A percentile compares a stretch with the other conserved stretches of the same genome.
Conservation (phyloP, 2,329 filamentous ascomycete species). For the Colletotrichum kahawae region DNA sequence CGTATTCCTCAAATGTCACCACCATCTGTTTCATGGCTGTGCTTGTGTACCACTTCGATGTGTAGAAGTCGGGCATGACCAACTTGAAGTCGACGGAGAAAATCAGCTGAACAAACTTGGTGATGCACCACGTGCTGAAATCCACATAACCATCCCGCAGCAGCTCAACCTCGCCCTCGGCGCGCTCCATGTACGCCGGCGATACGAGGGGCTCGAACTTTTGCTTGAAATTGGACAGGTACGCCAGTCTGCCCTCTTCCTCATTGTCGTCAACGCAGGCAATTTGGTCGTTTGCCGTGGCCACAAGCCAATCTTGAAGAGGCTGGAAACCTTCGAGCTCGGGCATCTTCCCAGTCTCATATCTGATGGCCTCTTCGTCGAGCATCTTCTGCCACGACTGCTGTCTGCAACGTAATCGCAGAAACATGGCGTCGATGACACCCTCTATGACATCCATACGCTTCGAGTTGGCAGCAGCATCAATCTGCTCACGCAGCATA, state of each 20-base stretch:
- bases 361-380: constrained; percentile 81
- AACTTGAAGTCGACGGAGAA: constrained; percentile 88
- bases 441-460: constrained; percentile 92
- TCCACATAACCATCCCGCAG: constrained; percentile 94
- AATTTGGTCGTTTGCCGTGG: constrained; percentile 98
- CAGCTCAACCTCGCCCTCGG: constrained; percentile 72
- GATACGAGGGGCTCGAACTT: constrained; percentile 84
- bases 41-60: constrained; percentile 83
- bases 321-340: constrained; percentile 75
- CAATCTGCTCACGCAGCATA: constrained; percentile 92
- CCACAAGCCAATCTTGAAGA: constrained; percentile 94
- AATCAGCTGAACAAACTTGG: constrained; percentile 83
- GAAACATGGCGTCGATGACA: constrained; percentile 95
- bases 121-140: constrained; percentile 90
- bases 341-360: constrained; percentile 60
- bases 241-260: constrained; percentile 75
- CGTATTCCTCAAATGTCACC: constrained; percentile 93
- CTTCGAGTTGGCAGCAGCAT: constrained; percentile 82
- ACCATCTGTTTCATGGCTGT: constrained; percentile 93
- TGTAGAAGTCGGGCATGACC: constrained; percentile 91
- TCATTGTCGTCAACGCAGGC: constrained; percentile 95
- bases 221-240: constrained; percentile 84
- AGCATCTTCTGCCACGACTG: constrained; percentile 86
- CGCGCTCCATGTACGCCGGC: constrained; percentile 78
- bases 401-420: constrained; percentile 82